A percentile compares a stretch with the other conserved stretches of the same genome.
phyloP scores from a whole-genome alignment of 371 early-diverging fungal species.

The Catenaria anguillulae region DNA sequence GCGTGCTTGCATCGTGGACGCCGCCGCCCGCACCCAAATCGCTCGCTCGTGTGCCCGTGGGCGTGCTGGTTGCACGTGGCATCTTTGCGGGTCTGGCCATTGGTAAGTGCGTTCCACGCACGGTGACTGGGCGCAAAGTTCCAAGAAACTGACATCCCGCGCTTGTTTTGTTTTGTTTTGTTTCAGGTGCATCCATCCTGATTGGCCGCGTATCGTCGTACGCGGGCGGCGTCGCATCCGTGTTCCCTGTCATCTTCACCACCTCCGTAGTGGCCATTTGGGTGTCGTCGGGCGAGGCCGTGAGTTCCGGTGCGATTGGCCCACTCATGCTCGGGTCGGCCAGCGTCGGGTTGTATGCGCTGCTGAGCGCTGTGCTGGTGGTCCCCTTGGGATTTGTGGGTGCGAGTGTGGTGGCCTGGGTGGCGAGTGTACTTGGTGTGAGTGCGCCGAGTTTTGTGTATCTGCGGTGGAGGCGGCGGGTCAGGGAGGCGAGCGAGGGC shows the following conservation, averaged over 20 bases:
- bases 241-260: conserved; percentile 6
- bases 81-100: too few relatives aligned
- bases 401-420: not conserved
- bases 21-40: not conserved
- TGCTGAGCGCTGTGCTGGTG: not conserved
- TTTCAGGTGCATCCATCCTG: conserved; percentile 2
- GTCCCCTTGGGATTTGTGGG: not conserved
- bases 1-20: not conserved
- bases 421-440: not conserved
- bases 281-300: conserved; percentile 6
- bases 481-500: not conserved
- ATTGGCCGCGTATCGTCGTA: not conserved
- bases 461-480: not conserved
- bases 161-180: too few relatives aligned
- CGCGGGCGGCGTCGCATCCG: not conserved
- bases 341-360: not conserved
- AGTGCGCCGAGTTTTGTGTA: conserved; percentile 2
- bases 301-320: conserved; percentile 1
- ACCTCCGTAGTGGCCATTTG: not conserved
- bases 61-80: not conserved
- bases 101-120: too few relatives aligned
- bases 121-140: too few relatives aligned
- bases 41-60: not conserved
- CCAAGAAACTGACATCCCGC: too few relatives aligned
- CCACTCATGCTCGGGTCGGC: conserved; percentile 2